Conservation (phyloP, 1,284 basidiomycete species). For the Ganoderma meredithae region DNA sequence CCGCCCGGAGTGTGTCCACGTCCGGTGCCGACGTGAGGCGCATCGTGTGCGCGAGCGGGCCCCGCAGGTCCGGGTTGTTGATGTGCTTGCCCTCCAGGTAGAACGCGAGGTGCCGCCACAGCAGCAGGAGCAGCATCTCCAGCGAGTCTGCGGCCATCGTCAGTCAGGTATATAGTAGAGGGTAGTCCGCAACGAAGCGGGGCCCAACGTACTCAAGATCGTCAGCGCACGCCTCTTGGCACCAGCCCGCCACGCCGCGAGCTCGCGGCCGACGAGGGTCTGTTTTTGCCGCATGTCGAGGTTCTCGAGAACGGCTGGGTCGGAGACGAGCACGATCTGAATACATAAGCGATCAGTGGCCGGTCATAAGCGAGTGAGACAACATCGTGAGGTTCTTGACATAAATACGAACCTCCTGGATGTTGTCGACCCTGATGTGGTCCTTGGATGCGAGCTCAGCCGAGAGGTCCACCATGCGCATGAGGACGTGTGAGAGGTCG, state of each 20-base stretch:
- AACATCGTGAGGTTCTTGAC: neutral
- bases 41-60: slow-evolving; percentile 57
- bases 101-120: slow-evolving; percentile 85
- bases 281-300: slow-evolving; percentile 75
- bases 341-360: neutral
- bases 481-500: slow-evolving; percentile 66
- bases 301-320: slow-evolving; percentile 62
- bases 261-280: slow-evolving; percentile 65
- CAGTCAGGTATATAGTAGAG: slow-evolving; percentile 11
- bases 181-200: slow-evolving; percentile 6
- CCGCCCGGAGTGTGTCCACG: slow-evolving; percentile 57
- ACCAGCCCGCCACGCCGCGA: slow-evolving; percentile 55
- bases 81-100: slow-evolving; percentile 55
- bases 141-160: slow-evolving; percentile 60
- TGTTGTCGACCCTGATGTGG: slow-evolving; percentile 73
- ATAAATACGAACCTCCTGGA: slow-evolving; percentile 62
- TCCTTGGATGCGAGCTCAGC: slow-evolving; percentile 78
- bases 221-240: slow-evolving; percentile 58
- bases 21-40: slow-evolving; percentile 63
- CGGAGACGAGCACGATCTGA: slow-evolving; percentile 65
- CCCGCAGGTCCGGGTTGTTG: slow-evolving; percentile 47
- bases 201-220: slow-evolving; percentile 56
- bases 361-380: too few species aligned
- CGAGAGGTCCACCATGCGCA: slow-evolving; percentile 72
- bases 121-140: slow-evolving; percentile 85